Percentiles rank a stretch among this genome's conserved stretches.
Conservation (phyloP, 371 early-diverging fungal genomes). For the Lichtheimia ornata region DNA sequence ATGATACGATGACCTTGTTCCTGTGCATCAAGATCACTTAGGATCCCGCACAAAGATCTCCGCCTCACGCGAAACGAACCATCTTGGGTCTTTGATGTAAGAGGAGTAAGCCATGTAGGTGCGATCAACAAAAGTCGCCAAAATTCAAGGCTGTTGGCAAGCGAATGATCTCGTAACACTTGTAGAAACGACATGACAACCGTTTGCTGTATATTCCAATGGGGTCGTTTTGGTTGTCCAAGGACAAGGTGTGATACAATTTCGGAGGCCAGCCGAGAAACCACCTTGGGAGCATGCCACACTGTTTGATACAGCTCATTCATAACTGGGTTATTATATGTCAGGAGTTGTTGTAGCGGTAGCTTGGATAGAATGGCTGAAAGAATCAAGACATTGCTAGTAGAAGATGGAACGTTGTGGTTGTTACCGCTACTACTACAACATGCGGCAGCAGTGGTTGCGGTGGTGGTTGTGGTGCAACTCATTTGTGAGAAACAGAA, state of each 20-base stretch:
- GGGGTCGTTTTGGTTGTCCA: slow-evolving; percentile 32
- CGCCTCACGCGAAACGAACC: slow-evolving; percentile 23
- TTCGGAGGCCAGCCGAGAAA: slow-evolving; percentile 21
- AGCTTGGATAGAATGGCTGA: too few relatives aligned
- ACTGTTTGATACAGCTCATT: slow-evolving; percentile 28
- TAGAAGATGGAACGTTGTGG: too few relatives aligned
- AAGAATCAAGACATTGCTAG: too few relatives aligned
- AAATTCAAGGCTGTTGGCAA: slow-evolving; percentile 33
- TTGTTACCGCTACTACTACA: too few relatives aligned
- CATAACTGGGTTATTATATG: not conserved
- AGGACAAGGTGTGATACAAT: slow-evolving; percentile 26
- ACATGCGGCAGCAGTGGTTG: not conserved
- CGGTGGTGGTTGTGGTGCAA: not conserved
- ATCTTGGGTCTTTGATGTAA: slow-evolving; percentile 25
- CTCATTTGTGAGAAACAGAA: not conserved
- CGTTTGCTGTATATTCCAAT: slow-evolving; percentile 42
- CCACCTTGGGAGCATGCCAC: slow-evolving; percentile 18
- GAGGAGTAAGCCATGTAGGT: slow-evolving; percentile 27
- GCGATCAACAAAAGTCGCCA: slow-evolving; percentile 34
- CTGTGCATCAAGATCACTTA: slow-evolving; percentile 20
- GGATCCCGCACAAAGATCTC: slow-evolving; percentile 27
- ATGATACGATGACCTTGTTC: slow-evolving; percentile 26
- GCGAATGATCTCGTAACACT: slow-evolving; percentile 30
- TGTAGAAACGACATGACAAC: slow-evolving; percentile 37
- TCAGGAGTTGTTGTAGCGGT: too few relatives aligned